These are phyloP conservation scores for Penicillium sumatraense DNA, from an alignment of 2,329 filamentous ascomycete species.

Conservation along the genomic window DNA sequence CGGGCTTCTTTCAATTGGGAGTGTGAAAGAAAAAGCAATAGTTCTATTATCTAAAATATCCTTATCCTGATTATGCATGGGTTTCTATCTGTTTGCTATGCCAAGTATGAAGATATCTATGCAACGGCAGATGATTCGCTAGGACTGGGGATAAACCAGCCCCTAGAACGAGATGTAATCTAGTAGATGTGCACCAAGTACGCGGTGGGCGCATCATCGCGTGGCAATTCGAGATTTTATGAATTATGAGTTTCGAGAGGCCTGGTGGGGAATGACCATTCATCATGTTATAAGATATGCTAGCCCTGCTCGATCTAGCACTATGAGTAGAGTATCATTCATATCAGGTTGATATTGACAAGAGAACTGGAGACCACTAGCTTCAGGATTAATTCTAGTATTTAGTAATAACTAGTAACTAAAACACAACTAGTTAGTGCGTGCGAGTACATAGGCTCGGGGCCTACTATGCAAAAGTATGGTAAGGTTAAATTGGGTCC, in stretches of 20 bases:
- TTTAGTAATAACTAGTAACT: no score
- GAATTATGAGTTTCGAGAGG: neutral
- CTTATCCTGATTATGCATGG: neutral
- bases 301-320: no score
- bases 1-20: constrained; percentile 28
- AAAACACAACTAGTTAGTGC: no score
- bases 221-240: neutral
- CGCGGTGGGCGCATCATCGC: neutral
- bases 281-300: no score
- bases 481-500: neutral
- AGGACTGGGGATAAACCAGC: neutral
- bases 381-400: no score
- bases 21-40: constrained; percentile 26
- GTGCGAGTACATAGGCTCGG: no score
- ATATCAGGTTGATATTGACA: no score
- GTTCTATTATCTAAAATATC: constrained; percentile 6
- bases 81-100: neutral
- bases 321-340: no score
- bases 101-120: neutral
- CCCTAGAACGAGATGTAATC: neutral
- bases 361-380: no score
- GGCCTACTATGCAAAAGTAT: no score
- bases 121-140: neutral
- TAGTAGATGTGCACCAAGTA: neutral
- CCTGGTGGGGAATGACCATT: neutral